Conservation (phyloP, 83 land plant genomes). For the Diphasiastrum complanatum region DNA sequence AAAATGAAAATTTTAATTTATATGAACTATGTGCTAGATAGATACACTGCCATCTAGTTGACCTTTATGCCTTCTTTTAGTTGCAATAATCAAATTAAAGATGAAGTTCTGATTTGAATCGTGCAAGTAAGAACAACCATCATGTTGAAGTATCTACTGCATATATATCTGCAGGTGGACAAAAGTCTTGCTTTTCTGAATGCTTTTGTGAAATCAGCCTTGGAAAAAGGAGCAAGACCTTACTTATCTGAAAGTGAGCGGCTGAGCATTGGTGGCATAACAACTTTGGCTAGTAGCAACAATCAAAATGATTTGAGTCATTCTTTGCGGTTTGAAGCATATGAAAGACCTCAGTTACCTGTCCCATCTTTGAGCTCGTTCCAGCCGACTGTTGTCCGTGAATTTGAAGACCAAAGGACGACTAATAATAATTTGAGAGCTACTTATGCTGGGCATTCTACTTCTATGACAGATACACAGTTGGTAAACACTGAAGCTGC, state of each 20-base stretch:
- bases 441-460: conserved; percentile 17
- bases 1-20: no score
- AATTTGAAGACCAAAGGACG: conserved; percentile 17
- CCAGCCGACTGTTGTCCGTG: conserved; percentile 25
- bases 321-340: conserved; percentile 78
- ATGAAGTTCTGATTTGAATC: no score
- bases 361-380: conserved; percentile 21
- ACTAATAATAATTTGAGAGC: conserved; percentile 34
- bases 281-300: conserved; percentile 33
- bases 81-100: background rate
- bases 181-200: conserved; percentile 59
- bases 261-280: conserved; percentile 34
- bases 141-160: no score
- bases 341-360: conserved; percentile 70
- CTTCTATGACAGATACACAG: conserved; percentile 32
- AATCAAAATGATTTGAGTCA: conserved; percentile 50
- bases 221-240: conserved; percentile 75
- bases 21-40: no score
- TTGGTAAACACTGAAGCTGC: conserved; percentile 22
- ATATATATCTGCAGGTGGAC: conserved; percentile 77
- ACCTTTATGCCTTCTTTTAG: background rate
- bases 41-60: no score
- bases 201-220: conserved; percentile 53
- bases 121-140: no score
- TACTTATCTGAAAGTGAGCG: conserved; percentile 76